Evolutionary conservation across 1,139 yeast species (phyloP), one percentile per base, ranked within the genome.

Genomic region (Kodamaea arcana): DNA sequence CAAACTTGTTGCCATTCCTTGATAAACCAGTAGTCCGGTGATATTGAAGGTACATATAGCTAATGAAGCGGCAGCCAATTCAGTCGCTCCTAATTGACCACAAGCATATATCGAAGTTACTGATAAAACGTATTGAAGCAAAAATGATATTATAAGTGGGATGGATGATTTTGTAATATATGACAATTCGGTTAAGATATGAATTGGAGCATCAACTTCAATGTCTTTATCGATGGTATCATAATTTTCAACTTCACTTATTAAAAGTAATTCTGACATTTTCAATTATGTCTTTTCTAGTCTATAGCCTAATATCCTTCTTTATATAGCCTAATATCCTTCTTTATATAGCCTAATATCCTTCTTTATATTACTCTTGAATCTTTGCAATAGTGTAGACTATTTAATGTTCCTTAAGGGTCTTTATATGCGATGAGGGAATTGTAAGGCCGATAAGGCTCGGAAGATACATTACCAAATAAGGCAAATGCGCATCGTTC

Each of bases 1-100:
- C 42, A 69, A 47, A 22, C 66, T 52, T 4, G 74, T 66, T 15
- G 73, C 57, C 54, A 67, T 66, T 3, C 74, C 74, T 40, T 65
- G 66, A 33, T 64, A 57, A 0, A 68, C 42, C 3, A 65, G 58
- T 24, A 52, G 39, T 0, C 69, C 72, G 2, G 69, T 57, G 35
- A 66, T 51, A 41, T 63, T 63, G 42, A 61, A 65, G 0, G 66
- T 54, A 24, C 66, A 61, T 7, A 60, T 51, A 4, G 69, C 58
- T 23, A 65, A 46, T 3, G 69, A 56, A 16, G 58, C 58, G 1
- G 71, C 66, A 1, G 70, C 64, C 31, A 65, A 45, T 34, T 62
- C 61, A n/a, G 50, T 39, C 12, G 60, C 46, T 1, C 71, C 71
- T 14, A 63, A 41, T 33, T 51, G 44, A 18, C 69, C 61, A 6